Evolutionary conservation across 2,329 filamentous ascomycete genomes (phyloP).

Genomic region (Talaromyces sp.): DNA sequence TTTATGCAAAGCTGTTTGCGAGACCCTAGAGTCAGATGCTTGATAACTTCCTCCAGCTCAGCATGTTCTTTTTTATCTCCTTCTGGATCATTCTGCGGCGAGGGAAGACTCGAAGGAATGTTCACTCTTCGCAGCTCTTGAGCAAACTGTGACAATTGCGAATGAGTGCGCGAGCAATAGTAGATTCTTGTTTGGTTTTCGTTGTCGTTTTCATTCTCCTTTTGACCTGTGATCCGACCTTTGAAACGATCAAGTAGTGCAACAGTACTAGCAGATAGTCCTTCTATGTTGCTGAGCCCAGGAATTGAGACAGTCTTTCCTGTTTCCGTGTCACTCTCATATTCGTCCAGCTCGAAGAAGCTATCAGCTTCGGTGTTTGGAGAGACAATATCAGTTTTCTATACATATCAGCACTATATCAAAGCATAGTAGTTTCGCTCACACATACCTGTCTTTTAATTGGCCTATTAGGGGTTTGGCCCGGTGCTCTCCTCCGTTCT

Average conservation of each 20-base stretch:
- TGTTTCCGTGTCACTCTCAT: slow-evolving; percentile 60
- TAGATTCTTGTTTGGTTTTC: slow-evolving; percentile 77
- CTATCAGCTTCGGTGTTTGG: slow-evolving; percentile 52
- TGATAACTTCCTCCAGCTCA: slow-evolving; percentile 59
- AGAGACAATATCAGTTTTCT: slow-evolving; percentile 29
- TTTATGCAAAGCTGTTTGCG: slow-evolving; percentile 91
- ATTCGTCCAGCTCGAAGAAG: slow-evolving; percentile 73
- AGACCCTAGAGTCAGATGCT: slow-evolving; percentile 79
- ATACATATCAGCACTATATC: background rate
- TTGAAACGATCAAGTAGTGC: slow-evolving; percentile 67
- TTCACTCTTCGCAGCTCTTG: slow-evolving; percentile 74
- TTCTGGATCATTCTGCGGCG: slow-evolving; percentile 25
- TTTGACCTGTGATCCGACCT: slow-evolving; percentile 36
- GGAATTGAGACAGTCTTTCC: slow-evolving; percentile 23
- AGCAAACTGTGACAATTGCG: slow-evolving; percentile 84
- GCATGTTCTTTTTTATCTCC: slow-evolving; percentile 23
- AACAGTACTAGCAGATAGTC: slow-evolving; percentile 70
- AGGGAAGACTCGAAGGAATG: slow-evolving; percentile 68
- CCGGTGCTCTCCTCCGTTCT: slow-evolving; percentile 56
- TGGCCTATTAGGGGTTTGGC: slow-evolving; percentile 46
- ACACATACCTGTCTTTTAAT: slow-evolving; percentile 45
- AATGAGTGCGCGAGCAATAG: slow-evolving; percentile 90
- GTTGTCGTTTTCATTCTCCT: slow-evolving; percentile 51
- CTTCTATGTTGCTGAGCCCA: slow-evolving; percentile 35
- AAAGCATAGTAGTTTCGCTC: background rate